Evolutionary conservation across 2,329 filamentous ascomycete genomes (phyloP), one percentile per base, ranked within the genome.

Genomic region (Nothophaeocryptopus gaeumannii): DNA sequence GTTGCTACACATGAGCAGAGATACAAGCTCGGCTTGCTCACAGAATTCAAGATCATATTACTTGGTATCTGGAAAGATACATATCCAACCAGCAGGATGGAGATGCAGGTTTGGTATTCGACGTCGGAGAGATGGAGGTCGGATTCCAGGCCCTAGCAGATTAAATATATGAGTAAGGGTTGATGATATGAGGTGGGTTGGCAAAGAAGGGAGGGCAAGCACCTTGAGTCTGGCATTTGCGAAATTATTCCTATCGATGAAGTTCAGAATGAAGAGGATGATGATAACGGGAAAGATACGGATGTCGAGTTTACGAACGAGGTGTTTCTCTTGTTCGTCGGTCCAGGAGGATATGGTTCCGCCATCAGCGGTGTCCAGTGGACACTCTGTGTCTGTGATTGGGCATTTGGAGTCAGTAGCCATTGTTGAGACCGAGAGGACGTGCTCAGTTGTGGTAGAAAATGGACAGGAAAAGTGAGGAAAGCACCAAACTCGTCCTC

Each of bases 11-110:
- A 61, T 10, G 55, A 14, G 10, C 62, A 35, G 13, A 48, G 36
- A 15, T 47, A 47, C 13, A 38, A 35, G 5, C 36, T 20, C 8
- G 45, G 45, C 8, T 38, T 41, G 41, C 15, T 2, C 8, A 47
- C 32, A 9, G 37, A 30, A 11, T 35, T 48, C 26, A 53, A 20
- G 11, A 45, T 32, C 72, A 77, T 74, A 56, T 74, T 75, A 38
- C 70, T 68, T 4, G 61, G 58, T 20, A 65, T 65, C 35, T 74
- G 74, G 9, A 37, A 33, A 13, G 38, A 39, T 5, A 45, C 14
- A 14, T 45, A 53, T 2, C 44, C 55, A 12, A 66, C 68, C 20
- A 70, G 57, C 31, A 58, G 53, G 32, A 70, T 59, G 1, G 68
- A 69, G 36, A 69, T 61, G 13, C 59, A 42, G 5, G 47, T 53